A percentile compares a stretch with the other conserved stretches of the same genome.
phyloP scores from a whole-genome alignment of 768 basidiomycete species.

The Russula emetica region DNA sequence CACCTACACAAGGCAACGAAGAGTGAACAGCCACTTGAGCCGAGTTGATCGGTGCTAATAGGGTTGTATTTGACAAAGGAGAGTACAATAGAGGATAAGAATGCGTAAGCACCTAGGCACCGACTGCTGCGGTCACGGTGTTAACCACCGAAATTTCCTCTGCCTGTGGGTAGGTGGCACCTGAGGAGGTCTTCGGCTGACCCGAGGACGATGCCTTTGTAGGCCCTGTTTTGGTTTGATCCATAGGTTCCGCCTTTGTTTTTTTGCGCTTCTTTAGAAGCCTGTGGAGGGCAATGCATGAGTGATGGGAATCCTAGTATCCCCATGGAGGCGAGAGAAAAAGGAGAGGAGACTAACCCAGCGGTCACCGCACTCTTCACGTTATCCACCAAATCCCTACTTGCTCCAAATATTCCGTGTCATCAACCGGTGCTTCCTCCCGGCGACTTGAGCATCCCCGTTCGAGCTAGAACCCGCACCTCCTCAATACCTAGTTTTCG shows the following conservation, averaged over 20 bases:
- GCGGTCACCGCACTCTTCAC: constrained; percentile 87
- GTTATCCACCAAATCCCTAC: constrained; percentile 81
- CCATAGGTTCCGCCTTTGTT: constrained; percentile 40
- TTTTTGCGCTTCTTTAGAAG: constrained; percentile 76
- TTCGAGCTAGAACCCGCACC: constrained; percentile 35
- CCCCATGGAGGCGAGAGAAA: constrained; percentile 28
- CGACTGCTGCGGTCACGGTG: constrained; percentile 3
- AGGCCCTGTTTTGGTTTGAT: background rate
- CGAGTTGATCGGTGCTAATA: background rate
- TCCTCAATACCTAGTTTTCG: constrained; percentile 67
- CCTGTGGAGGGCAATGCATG: constrained; percentile 37
- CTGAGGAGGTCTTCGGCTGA: background rate
- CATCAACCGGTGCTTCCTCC: constrained; percentile 85
- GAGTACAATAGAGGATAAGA: background rate
- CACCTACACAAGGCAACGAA: background rate
- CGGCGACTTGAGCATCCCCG: constrained; percentile 47
- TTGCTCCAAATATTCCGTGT: constrained; percentile 91
- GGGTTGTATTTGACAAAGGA: background rate
- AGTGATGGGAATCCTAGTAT: background rate
- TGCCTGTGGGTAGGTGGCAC: background rate
- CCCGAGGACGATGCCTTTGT: background rate
- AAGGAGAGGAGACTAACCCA: constrained; percentile 46
- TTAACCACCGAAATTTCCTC: background rate
- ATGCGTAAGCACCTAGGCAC: constrained; percentile 1
- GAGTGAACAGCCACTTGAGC: constrained; percentile 1